Conservation (phyloP, 345 rosid genomes). For the Leavenworthia alabamica region DNA sequence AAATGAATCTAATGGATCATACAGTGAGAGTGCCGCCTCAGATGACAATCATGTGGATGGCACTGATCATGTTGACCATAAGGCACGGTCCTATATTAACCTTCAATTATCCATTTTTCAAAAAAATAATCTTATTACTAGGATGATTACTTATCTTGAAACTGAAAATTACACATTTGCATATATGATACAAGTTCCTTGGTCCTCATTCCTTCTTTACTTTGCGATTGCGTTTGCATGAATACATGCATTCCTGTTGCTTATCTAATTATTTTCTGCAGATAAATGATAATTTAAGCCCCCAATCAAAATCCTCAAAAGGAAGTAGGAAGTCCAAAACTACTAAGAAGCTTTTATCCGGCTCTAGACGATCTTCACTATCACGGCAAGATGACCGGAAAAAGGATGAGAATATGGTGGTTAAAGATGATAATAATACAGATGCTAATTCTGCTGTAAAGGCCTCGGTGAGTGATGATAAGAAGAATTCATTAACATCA, state of each 20-base stretch:
- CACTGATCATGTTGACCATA: conserved; percentile 37
- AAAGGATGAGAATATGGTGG: conserved; percentile 24
- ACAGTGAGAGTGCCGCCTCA: conserved; percentile 41
- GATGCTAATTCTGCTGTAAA: conserved; percentile 33
- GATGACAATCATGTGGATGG: conserved; percentile 33
- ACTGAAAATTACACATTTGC: neutral
- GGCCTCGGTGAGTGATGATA: conserved; percentile 22
- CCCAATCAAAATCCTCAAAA: conserved; percentile 34
- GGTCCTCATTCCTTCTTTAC: no score
- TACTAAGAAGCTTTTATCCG: conserved; percentile 31
- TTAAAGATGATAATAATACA: neutral
- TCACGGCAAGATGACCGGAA: conserved; percentile 26
- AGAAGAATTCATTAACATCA: conserved; percentile 24
- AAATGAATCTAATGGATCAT: conserved; percentile 43
- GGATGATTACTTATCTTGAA: neutral
- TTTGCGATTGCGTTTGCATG: no score
- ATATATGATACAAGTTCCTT: no score
- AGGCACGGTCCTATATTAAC: conserved; percentile 38
- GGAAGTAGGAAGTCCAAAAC: conserved; percentile 19
- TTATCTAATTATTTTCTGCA: conserved; percentile 34
- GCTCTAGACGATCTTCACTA: conserved; percentile 29
- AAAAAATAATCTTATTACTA: no score
- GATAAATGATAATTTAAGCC: conserved; percentile 37
- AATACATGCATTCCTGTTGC: no score
- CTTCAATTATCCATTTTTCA: neutral